These are phyloP conservation scores for Pythium monospermum DNA, from an alignment of 352 stramenopile genomes.

Conservation along the genomic window DNA sequence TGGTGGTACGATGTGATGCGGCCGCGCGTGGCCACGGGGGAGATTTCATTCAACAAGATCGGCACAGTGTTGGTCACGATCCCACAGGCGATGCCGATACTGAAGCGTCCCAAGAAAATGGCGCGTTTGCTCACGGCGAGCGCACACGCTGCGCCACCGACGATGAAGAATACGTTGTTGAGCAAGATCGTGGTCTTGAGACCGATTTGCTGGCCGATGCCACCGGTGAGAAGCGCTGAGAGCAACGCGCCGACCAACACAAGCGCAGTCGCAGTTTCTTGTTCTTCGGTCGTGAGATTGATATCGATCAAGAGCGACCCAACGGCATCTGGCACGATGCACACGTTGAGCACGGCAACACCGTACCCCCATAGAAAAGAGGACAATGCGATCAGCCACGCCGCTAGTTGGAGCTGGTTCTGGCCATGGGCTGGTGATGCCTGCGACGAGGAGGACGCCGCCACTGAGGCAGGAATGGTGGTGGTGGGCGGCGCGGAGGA, in stretches of 20 bases:
- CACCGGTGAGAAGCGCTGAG: conserved; percentile 50
- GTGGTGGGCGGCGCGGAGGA: background rate
- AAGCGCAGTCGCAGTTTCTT: conserved; percentile 69
- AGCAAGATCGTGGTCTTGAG: conserved; percentile 62
- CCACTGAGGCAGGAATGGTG: conserved; percentile 12
- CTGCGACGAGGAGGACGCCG: background rate
- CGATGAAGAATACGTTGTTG: conserved; percentile 74
- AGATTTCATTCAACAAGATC: conserved; percentile 83
- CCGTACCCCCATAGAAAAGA: conserved; percentile 81
- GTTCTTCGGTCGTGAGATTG: conserved; percentile 61
- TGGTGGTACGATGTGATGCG: conserved; percentile 87
- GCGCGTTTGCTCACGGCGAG: conserved; percentile 49
- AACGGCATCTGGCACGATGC: conserved; percentile 63
- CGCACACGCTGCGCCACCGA: conserved; percentile 46
- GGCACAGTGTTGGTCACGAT: conserved; percentile 81
- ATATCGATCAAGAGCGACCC: conserved; percentile 72
- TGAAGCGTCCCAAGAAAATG: conserved; percentile 58
- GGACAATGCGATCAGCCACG: conserved; percentile 61
- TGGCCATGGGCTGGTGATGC: conserved; percentile 3
- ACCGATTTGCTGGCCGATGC: conserved; percentile 45
- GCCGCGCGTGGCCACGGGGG: conserved; percentile 46
- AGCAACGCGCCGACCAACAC: conserved; percentile 67
- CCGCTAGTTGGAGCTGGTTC: conserved; percentile 41
- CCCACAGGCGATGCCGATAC: conserved; percentile 61
- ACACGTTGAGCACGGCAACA: conserved; percentile 69